Evolutionary conservation across 2,329 filamentous ascomycete genomes (phyloP).

Genomic region (Neonectria coccinea): DNA sequence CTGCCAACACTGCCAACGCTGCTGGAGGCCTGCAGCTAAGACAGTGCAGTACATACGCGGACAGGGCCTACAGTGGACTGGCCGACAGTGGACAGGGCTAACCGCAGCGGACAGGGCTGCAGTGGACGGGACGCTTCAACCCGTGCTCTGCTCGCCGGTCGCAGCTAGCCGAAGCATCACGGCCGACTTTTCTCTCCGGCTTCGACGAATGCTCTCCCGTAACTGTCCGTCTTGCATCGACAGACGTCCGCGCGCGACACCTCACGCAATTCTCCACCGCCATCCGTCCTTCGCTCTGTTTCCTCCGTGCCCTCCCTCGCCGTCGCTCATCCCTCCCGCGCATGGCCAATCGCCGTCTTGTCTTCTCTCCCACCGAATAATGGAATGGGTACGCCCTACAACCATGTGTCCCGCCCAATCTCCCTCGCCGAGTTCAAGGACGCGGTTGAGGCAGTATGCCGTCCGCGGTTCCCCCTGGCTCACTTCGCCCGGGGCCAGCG

Average conservation of each 20-base stretch:
- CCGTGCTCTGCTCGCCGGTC: background rate
- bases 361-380: constrained; percentile 35
- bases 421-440: constrained; percentile 55
- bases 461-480: constrained; percentile 61
- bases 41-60: background rate
- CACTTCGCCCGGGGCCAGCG: constrained; percentile 50
- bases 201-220: background rate
- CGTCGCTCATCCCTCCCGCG: constrained; percentile 10
- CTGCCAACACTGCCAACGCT: background rate
- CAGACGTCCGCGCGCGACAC: constrained; percentile 1
- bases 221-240: background rate
- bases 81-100: background rate
- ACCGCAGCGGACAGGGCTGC: background rate
- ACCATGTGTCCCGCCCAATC: constrained; percentile 54
- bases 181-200: constrained; percentile 5
- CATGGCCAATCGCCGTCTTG: constrained; percentile 36
- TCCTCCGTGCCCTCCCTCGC: constrained; percentile 4
- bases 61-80: background rate
- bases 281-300: background rate
- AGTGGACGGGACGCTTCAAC: background rate
- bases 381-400: constrained; percentile 55
- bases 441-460: constrained; percentile 62
- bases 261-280: constrained; percentile 17
- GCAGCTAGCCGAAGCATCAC: constrained; percentile 3
- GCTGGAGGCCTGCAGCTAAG: background rate